phyloP scores from a whole-genome alignment of 352 stramenopile genomes.

The Plasmopara viticola region DNA sequence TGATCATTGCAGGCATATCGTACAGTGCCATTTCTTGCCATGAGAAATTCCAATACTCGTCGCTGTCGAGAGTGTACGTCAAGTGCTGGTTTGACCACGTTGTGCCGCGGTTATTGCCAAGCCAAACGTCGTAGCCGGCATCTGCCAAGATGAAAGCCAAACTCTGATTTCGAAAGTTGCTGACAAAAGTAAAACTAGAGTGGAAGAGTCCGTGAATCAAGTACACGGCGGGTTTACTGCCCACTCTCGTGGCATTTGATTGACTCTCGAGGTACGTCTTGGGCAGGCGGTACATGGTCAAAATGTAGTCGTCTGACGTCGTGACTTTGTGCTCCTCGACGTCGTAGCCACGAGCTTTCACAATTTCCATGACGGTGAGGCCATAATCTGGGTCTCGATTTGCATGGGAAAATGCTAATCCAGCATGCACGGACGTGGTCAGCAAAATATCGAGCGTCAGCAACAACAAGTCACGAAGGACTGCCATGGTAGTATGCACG shows the following conservation, averaged over 20 bases:
- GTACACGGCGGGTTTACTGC: constrained; percentile 49
- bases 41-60: constrained; percentile 55
- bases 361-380: constrained; percentile 41
- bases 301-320: constrained; percentile 49
- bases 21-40: constrained; percentile 60
- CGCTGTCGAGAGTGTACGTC: constrained; percentile 34
- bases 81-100: constrained; percentile 57
- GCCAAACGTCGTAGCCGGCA: constrained; percentile 59
- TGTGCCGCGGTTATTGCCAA: constrained; percentile 63
- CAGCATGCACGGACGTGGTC: constrained; percentile 6
- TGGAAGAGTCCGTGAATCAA: constrained; percentile 59
- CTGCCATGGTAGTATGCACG: constrained; percentile 7
- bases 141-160: constrained; percentile 53
- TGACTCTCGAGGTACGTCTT: constrained; percentile 48
- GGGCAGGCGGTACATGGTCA: constrained; percentile 60
- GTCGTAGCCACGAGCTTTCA: constrained; percentile 41
- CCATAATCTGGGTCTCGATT: constrained; percentile 41
- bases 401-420: constrained; percentile 13
- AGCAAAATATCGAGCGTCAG: constrained; percentile 8
- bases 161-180: constrained; percentile 56
- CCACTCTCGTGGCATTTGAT: constrained; percentile 15
- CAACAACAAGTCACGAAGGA: constrained; percentile 12
- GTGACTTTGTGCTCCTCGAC: constrained; percentile 55
- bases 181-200: constrained; percentile 55
- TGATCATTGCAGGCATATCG: constrained; percentile 61